Conservation (phyloP, 495 filamentous ascomycete genomes). For the Choiromyces venosus region DNA sequence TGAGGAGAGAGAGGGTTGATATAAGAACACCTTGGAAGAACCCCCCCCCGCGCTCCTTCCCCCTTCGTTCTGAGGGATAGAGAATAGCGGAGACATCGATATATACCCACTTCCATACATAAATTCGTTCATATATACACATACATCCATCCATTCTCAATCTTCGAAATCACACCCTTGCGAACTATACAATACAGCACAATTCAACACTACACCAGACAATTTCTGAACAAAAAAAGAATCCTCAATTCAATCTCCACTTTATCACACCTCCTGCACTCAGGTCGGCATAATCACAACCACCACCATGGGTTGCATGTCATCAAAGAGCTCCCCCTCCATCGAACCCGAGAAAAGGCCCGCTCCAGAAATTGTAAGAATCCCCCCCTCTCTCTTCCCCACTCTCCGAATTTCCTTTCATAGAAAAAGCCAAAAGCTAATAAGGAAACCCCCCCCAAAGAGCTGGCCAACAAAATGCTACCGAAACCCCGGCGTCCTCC, state of each 20-base stretch:
- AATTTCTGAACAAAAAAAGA: background rate
- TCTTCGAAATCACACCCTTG: background rate
- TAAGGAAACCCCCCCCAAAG: constrained; percentile 33
- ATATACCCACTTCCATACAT: background rate
- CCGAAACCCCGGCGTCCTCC: constrained; percentile 33
- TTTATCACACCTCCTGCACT: background rate
- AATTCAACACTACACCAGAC: background rate
- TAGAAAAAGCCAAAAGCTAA: background rate
- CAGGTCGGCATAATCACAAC: background rate
- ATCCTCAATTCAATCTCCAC: background rate
- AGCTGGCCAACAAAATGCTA: constrained; percentile 40
- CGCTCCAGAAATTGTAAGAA: constrained; percentile 7
- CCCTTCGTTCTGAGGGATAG: background rate
- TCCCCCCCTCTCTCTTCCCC: background rate
- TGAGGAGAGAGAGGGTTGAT: background rate
- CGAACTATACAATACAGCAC: background rate
- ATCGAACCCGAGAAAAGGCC: background rate
- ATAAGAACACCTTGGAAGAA: background rate
- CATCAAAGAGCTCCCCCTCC: constrained; percentile 24
- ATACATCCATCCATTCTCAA: background rate
- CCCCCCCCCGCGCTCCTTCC: no score
- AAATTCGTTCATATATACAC: background rate
- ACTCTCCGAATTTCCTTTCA: no score
- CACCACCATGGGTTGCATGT: constrained; percentile 30
- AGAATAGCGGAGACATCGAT: background rate